These are phyloP conservation scores for Sesbania bispinosa DNA, from an alignment of 306 rosid species.

Conservation along the genomic window DNA sequence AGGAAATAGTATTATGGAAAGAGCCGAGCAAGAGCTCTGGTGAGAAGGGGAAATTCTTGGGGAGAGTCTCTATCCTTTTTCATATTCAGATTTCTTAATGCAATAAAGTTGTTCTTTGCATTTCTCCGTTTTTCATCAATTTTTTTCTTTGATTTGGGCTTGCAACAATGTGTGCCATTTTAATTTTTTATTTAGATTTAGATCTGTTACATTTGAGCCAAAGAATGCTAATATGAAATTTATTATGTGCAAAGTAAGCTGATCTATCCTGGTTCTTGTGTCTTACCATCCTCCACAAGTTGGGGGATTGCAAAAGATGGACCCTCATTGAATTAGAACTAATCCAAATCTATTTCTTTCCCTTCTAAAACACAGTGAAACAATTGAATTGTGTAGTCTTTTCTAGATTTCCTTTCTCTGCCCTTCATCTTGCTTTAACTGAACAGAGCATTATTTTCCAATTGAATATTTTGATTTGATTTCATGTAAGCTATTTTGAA, in stretches of 20 bases:
- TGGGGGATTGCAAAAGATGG: too few relatives aligned
- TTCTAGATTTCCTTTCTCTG: too few relatives aligned
- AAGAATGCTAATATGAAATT: too few relatives aligned
- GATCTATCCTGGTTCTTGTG: too few relatives aligned
- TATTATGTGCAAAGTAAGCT: too few relatives aligned
- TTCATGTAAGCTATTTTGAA: not conserved
- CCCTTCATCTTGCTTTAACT: not conserved
- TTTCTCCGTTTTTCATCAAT: not conserved
- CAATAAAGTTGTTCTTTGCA: too few relatives aligned
- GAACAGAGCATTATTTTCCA: not conserved
- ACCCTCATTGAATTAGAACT: too few relatives aligned
- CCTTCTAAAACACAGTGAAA: too few relatives aligned
- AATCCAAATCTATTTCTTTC: too few relatives aligned
- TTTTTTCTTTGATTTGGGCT: not conserved
- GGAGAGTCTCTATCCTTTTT: not conserved
- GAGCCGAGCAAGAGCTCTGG: not conserved
- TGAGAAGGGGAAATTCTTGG: not conserved
- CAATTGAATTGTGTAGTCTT: too few relatives aligned
- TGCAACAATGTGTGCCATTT: not conserved
- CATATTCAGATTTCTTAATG: not conserved
- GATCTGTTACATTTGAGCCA: not conserved
- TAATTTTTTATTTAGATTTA: not conserved
- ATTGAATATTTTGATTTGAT: not conserved
- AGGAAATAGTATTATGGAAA: not conserved
- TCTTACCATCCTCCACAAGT: too few relatives aligned